Evolutionary conservation across 2,329 filamentous ascomycete genomes (phyloP).

Genomic region (Fusarium ambrosium): DNA sequence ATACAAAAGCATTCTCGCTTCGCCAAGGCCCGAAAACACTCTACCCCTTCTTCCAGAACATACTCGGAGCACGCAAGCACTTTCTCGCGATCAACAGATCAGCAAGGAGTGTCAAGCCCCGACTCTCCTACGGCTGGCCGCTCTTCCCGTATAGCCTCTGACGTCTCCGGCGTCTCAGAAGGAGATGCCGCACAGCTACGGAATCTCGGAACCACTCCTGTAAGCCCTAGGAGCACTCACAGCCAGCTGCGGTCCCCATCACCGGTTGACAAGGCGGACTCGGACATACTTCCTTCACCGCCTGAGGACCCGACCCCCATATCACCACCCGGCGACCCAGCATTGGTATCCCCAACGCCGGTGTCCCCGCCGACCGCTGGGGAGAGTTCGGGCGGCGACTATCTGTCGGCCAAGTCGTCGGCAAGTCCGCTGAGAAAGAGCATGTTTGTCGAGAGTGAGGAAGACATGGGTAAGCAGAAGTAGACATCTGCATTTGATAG

Average conservation of each 20-base stretch:
- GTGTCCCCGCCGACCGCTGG: conserved; percentile 49
- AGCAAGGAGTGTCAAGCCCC: conserved; percentile 15
- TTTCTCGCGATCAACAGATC: conserved; percentile 47
- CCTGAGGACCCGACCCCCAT: conserved; percentile 19
- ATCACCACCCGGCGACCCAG: conserved; percentile 11
- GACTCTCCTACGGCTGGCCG: conserved; percentile 29
- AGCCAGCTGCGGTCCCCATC: conserved; percentile 17
- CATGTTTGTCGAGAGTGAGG: conserved; percentile 58
- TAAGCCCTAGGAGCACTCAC: conserved; percentile 40
- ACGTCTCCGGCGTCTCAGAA: conserved; percentile 42
- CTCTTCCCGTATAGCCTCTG: conserved; percentile 36
- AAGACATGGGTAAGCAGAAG: conserved; percentile 53
- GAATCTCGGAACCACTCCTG: conserved; percentile 21
- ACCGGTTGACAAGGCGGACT: conserved; percentile 12
- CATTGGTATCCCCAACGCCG: not conserved
- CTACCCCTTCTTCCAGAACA: conserved; percentile 45
- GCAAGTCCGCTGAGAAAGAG: conserved; percentile 53
- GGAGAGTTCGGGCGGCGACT: conserved; percentile 46
- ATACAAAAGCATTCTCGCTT: conserved; percentile 52
- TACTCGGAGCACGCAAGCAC: conserved; percentile 48
- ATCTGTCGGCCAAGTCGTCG: conserved; percentile 44
- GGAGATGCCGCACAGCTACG: conserved; percentile 39
- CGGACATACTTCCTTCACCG: conserved; percentile 30
- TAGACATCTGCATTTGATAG: conserved; percentile 11
- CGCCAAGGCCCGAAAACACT: conserved; percentile 26